Conservation (phyloP, 257 asterid species). For the Cruciata laevipes region DNA sequence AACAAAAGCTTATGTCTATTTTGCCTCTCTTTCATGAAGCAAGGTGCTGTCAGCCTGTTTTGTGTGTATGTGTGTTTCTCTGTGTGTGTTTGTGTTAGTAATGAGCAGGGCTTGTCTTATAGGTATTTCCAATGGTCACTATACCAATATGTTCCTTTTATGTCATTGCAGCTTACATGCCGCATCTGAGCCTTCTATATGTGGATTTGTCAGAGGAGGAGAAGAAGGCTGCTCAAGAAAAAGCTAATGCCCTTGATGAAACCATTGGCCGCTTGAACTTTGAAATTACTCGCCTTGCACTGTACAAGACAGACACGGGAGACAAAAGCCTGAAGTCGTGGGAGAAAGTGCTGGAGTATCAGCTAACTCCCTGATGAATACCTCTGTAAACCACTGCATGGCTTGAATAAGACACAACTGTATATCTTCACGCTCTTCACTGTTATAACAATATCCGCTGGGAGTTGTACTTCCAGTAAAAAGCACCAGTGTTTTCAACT, state of each 20-base stretch:
- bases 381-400: conserved; percentile 1
- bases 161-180: conserved; percentile 74
- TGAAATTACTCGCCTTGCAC: conserved; percentile 56
- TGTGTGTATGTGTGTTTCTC: neutral
- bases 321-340: conserved; percentile 83
- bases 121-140: neutral
- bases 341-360: conserved; percentile 68
- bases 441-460: neutral
- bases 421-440: neutral
- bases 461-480: neutral
- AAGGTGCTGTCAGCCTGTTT: neutral
- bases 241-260: conserved; percentile 54
- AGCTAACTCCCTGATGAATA: conserved; percentile 25
- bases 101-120: neutral
- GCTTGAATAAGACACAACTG: conserved; percentile 17
- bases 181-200: conserved; percentile 86
- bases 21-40: neutral
- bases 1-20: neutral
- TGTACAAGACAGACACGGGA: conserved; percentile 70
- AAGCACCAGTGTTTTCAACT: neutral
- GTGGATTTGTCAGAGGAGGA: conserved; percentile 66
- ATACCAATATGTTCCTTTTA: conserved; percentile 7
- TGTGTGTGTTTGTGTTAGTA: neutral
- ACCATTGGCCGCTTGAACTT: conserved; percentile 43
- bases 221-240: conserved; percentile 66